Evolutionary conservation across 441 rosid species (phyloP).

Genomic region (Bocquillonia castaneifolia): DNA sequence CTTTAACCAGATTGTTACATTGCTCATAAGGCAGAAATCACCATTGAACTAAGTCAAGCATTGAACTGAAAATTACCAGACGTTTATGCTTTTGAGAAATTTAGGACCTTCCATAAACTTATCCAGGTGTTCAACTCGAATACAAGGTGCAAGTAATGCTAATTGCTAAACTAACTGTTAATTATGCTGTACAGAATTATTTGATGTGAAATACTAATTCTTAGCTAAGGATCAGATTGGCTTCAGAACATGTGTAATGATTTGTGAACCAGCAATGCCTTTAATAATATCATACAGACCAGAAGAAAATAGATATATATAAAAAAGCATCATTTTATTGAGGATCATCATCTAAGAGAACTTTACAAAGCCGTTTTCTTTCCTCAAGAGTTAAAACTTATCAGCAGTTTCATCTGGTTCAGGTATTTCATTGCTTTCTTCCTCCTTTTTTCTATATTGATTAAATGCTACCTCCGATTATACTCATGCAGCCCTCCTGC

Average conservation of each 20-base stretch:
- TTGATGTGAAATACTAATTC: not conserved
- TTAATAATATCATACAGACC: no score
- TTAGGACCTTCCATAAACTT: not conserved
- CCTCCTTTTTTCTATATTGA: slow-evolving; percentile 62
- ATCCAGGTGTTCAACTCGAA: not conserved
- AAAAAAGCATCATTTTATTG: slow-evolving; percentile 20
- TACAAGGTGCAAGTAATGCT: not conserved
- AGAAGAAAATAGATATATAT: no score
- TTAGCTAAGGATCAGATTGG: not conserved
- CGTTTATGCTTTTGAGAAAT: not conserved
- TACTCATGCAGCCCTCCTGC: slow-evolving; percentile 87
- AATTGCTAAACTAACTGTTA: no score
- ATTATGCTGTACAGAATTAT: not conserved
- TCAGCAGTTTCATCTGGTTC: slow-evolving; percentile 43
- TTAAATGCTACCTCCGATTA: slow-evolving; percentile 44
- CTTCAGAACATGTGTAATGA: no score
- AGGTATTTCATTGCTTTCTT: slow-evolving; percentile 42
- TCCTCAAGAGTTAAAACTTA: slow-evolving; percentile 67
- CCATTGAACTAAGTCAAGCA: no score
- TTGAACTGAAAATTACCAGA: no score
- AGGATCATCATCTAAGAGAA: slow-evolving; percentile 54
- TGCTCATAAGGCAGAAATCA: no score
- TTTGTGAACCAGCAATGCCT: no score
- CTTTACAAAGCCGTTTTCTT: slow-evolving; percentile 71
- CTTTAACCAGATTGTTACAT: no score